These are phyloP conservation scores for Fusarium sp. DNA, from an alignment of 2,329 filamentous ascomycete species.

Conservation along the genomic window DNA sequence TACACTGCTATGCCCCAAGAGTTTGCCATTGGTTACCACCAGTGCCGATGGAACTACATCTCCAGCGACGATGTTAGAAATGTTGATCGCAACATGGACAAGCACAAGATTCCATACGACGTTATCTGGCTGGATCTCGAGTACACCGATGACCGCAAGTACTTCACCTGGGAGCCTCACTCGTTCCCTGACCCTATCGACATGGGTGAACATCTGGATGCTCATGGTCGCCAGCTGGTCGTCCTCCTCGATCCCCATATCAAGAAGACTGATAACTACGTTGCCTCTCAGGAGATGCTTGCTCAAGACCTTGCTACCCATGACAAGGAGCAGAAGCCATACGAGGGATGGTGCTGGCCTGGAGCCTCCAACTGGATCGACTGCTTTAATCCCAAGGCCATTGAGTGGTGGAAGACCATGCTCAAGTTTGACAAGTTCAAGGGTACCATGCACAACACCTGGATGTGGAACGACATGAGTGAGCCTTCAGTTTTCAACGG, in stretches of 20 bases:
- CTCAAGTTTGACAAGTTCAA: conserved; percentile 92
- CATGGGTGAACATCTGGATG: conserved; percentile 90
- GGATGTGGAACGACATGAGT: conserved; percentile 99
- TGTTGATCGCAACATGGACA: conserved; percentile 96
- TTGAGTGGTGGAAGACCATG: conserved; percentile 89
- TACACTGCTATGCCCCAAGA: conserved; percentile 92
- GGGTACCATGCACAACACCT: conserved; percentile 86
- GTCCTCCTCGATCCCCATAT: conserved; percentile 97
- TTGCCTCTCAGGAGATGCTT: conserved; percentile 82
- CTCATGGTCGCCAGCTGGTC: conserved; percentile 88
- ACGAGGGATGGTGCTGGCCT: conserved; percentile 99
- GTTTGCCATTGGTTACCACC: conserved; percentile 93
- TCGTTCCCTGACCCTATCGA: conserved; percentile 86
- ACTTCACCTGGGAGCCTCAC: conserved; percentile 95
- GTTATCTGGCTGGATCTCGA: conserved; percentile 99
- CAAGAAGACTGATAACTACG: conserved; percentile 87
- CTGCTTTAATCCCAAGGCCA: conserved; percentile 91
- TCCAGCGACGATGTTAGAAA: conserved; percentile 97
- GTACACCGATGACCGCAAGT: conserved; percentile 96
- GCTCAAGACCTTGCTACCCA: conserved; percentile 85
- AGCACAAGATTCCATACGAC: conserved; percentile 94
- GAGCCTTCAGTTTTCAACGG: conserved; percentile 99
- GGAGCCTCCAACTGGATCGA: conserved; percentile 97
- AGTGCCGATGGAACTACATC: conserved; percentile 99
- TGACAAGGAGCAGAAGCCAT: conserved; percentile 89